A percentile compares a stretch with the other conserved stretches of the same genome.
Conservation (phyloP, 345 rosid genomes). For the Syzygium oleosum region DNA sequence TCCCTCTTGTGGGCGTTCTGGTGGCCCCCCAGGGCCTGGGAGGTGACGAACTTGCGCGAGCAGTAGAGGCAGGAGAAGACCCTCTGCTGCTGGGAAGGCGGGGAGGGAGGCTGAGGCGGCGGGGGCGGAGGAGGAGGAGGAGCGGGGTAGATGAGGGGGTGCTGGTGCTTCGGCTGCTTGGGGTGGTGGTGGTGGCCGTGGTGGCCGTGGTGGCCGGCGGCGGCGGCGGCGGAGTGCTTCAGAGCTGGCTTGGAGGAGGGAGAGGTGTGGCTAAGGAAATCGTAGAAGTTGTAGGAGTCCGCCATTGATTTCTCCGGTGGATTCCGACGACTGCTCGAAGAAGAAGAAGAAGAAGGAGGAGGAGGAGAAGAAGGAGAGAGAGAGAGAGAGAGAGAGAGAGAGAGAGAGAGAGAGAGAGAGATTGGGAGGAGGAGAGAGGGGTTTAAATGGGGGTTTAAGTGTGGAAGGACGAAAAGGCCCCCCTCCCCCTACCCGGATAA, state of each 20-base stretch:
- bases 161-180: neutral
- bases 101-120: conserved; percentile 5
- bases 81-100: conserved; percentile 14
- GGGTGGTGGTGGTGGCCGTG: neutral
- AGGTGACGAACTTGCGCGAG: conserved; percentile 80
- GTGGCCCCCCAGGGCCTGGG: conserved; percentile 98
- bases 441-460: neutral
- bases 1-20: conserved; percentile 97
- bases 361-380: neutral
- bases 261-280: conserved; percentile 1
- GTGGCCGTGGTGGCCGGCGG: neutral
- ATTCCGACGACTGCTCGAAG: neutral
- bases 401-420: neutral
- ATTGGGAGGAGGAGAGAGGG: neutral
- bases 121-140: neutral
- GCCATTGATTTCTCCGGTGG: conserved; percentile 1
- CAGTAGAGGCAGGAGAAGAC: conserved; percentile 78
- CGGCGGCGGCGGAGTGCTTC: neutral
- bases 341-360: neutral
- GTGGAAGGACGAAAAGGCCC: neutral
- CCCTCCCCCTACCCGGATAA: neutral
- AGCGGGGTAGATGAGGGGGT: neutral
- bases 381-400: neutral
- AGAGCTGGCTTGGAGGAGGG: neutral
- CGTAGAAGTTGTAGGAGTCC: conserved; percentile 4